Base-by-base conservation (phyloP, 148 eudicot species). In the Silene conica region DNA sequence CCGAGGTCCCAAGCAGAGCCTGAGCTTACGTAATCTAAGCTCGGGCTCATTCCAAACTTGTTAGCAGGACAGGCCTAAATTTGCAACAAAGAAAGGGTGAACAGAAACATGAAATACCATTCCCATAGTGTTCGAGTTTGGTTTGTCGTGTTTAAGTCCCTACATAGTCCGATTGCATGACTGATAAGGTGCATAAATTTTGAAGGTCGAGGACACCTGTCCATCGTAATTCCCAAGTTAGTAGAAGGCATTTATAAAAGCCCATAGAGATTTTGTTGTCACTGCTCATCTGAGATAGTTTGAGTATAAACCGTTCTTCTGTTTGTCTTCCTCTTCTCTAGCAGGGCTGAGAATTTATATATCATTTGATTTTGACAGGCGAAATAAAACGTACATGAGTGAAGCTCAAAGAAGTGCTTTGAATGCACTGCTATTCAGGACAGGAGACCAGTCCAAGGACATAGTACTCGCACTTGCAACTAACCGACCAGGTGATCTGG, bases 321-420 rank as follows among this genome's bases (percentile, higher is more conserved):
- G 41, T 4, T 63, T 15, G 26, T 19, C n/a, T 50, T 48, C 9
- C 19, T 18, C 28, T 70, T 59, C 57, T 45, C 19, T 31, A 73
- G n/a, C 45, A 76, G 28, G 23, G 55, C 50, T 63, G 31, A 28
- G 26, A 63, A 28, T 59, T 21, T 66, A 19, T 62, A 60, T 48
- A 2, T 34, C 58, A 34, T 25, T 31, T 62, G 21, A 18, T 71
- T 45, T 79, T 69, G 80, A 58, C 93, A 96, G 99, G 87, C 88
- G 99, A 67, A 96, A 96, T 86, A 96, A 92, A 84, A 88, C 89
- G 22, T 90, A 96, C 70, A 96, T 92, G 99, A 96, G 99, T 85
- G 99, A 96, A 90, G 97, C 99, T 76, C 99, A 96, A 74, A 85
- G 99, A 80, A 96, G 99, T 80, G 97, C 99, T 31, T 92, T 92